Evolutionary conservation across 495 filamentous ascomycete genomes (phyloP).

Genomic region (Physcia stellaris): DNA sequence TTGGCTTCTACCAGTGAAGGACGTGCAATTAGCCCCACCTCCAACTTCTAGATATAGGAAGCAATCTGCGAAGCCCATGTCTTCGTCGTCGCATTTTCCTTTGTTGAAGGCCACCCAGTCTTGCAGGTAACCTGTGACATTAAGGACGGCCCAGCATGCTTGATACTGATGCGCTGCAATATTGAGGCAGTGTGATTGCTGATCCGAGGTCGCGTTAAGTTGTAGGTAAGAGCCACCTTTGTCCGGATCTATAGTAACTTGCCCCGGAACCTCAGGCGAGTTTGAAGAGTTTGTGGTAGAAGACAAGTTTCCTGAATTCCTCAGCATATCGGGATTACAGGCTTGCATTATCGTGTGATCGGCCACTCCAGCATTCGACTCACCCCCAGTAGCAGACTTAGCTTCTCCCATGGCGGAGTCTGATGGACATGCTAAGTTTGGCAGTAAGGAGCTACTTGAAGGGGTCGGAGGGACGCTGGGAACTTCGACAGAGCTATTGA

Average conservation of each 20-base stretch:
- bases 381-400: too few relatives aligned
- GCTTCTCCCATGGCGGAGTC: not conserved
- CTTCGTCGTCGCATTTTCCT: slow-evolving; percentile 2
- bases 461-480: not conserved
- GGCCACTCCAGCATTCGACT: not conserved
- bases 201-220: slow-evolving; percentile 2
- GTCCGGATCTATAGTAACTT: slow-evolving; percentile 1
- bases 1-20: slow-evolving; percentile 4
- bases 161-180: slow-evolving; percentile 6
- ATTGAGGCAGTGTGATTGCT: slow-evolving; percentile 3
- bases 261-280: not conserved
- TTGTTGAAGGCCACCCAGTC: slow-evolving; percentile 9
- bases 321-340: not conserved
- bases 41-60: slow-evolving; percentile 1
- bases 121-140: slow-evolving; percentile 4
- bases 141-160: slow-evolving; percentile 8
- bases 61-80: slow-evolving; percentile 5
- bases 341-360: not conserved
- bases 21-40: slow-evolving; percentile 2
- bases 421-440: slow-evolving; percentile 2
- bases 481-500: not conserved
- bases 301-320: not conserved
- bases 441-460: not conserved
- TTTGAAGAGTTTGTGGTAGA: not conserved
- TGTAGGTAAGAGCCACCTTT: slow-evolving; percentile 1